Percentiles rank a stretch among this genome's conserved stretches.
Conservation (phyloP, 2,329 filamentous ascomycete species). For the Sporothrix globosa region DNA sequence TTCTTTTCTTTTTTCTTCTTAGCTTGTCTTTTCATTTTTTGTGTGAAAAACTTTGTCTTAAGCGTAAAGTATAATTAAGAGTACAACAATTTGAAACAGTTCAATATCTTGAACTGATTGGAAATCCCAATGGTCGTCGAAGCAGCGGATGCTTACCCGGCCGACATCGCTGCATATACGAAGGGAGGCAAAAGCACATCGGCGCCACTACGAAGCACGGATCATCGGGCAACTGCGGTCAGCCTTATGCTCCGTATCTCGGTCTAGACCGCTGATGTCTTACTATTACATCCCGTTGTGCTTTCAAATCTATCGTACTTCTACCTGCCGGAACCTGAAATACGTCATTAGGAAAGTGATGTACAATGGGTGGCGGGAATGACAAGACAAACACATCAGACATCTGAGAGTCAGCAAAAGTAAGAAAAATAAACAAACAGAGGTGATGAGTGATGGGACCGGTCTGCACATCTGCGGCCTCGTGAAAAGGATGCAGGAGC, state of each 20-base stretch:
- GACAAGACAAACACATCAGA: not conserved
- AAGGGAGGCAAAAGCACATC: not conserved
- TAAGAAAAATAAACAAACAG: no score
- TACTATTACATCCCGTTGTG: not conserved
- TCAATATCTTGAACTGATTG: not conserved
- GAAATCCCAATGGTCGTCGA: not conserved
- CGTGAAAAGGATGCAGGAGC: not conserved
- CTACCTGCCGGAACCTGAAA: conserved; percentile 7
- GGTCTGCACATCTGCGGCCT: not conserved
- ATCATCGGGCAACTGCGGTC: not conserved
- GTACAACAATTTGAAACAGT: no score
- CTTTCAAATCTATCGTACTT: no score
- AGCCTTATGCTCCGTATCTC: conserved; percentile 12
- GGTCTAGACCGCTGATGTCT: not conserved
- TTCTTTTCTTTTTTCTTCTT: no score
- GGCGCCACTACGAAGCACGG: not conserved
- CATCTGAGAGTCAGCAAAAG: not conserved
- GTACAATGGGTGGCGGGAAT: not conserved
- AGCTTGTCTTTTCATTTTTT: not conserved
- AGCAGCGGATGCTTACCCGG: not conserved
- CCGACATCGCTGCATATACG: not conserved
- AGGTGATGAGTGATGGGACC: not conserved
- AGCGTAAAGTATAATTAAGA: no score
- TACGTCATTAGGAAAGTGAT: not conserved
- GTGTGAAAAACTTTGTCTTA: no score